Evolutionary conservation across 768 basidiomycete species (phyloP), one percentile per base, ranked within the genome.

Genomic region (Phlebiopsis flavidoalba): DNA sequence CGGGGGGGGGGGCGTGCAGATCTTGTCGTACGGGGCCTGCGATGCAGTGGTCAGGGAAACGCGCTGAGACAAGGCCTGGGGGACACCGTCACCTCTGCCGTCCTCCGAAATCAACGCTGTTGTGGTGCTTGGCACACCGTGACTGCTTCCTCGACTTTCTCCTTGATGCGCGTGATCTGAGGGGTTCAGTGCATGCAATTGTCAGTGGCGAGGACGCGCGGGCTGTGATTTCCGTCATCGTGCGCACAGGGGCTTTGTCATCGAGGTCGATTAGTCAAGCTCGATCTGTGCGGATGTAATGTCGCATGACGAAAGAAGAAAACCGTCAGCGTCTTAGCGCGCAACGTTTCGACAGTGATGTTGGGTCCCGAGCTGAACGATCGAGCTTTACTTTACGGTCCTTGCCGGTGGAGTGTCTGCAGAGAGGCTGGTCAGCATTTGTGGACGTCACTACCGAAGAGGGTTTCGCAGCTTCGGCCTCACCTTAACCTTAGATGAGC

Each of bases 101-200:
- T 36, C 96, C 96, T 69, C 84, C 75, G 73, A 88, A 72, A 98
- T 98, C 69, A 98, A 75, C 96, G 86, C 74, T 98, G 96, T 74
- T 98, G 96, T 47, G 81, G 91, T 62, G 96, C 96, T n/a, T 22
- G 96, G 96, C 46, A 98, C 96, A 65, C 96, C 96, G 6, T n/a
- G 94, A 95, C 76, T 98, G 95, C 78, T 98, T n/a, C 95, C 74
- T 98, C 96, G 8, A 98, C 93, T 73, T 92, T 91, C 82, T 96
- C 95, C 79, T 98, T 98, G 76, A 98, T 94, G 66, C 91, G 85
- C 50, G 85, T 80, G 69, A 97, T 92, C 96, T 98, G 71, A 17
- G 55, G 37, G 21, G 52, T 31, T 31, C 31, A 45, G 24, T 40
- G 53, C 46, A 43, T 48, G n/a, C 26, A 46, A 12, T 19, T n/a